Percentiles rank a stretch among this genome's conserved stretches.
Conservation (phyloP, 2,329 filamentous ascomycete species). For the Nemania sp. region DNA sequence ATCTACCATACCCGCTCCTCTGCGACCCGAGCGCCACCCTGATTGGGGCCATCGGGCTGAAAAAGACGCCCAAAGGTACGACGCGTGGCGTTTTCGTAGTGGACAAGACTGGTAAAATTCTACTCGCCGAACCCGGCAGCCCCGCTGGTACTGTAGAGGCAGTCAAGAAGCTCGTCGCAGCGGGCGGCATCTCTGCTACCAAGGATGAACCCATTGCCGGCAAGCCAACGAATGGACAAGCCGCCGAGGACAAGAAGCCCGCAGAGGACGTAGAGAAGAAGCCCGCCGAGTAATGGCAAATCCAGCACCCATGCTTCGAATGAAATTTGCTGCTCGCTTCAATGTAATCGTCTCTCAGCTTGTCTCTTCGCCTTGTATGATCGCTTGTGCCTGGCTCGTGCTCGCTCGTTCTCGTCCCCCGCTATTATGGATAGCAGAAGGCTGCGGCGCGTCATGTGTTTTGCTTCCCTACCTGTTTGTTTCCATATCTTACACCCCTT, state of each 20-base stretch:
- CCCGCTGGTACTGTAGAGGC: constrained; percentile 78
- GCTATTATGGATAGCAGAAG: constrained; percentile 8
- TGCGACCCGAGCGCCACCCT: constrained; percentile 78
- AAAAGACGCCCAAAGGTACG: constrained; percentile 81
- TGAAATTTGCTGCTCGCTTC: constrained; percentile 22
- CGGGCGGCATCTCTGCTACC: constrained; percentile 37
- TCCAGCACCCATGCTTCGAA: neutral
- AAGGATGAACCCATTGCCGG: constrained; percentile 33
- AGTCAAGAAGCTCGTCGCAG: constrained; percentile 71
- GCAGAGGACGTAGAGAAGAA: constrained; percentile 50
- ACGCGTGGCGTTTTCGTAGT: constrained; percentile 87
- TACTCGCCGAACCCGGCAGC: constrained; percentile 74
- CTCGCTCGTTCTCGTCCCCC: neutral
- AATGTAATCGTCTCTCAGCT: constrained; percentile 7
- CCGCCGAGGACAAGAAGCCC: constrained; percentile 42
- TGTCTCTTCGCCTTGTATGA: constrained; percentile 15
- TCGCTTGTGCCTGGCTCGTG: constrained; percentile 12
- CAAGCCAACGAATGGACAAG: constrained; percentile 36
- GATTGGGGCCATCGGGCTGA: constrained; percentile 85
- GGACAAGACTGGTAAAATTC: constrained; percentile 78
- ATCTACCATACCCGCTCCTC: constrained; percentile 83
- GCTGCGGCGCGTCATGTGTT: constrained; percentile 13
- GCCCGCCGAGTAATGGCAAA: constrained; percentile 17
- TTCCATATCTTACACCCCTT: neutral
- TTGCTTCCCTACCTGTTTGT: neutral